Conservation (phyloP, 2,329 filamentous ascomycete genomes). For the Parasarocladium wereldwijsianum region DNA sequence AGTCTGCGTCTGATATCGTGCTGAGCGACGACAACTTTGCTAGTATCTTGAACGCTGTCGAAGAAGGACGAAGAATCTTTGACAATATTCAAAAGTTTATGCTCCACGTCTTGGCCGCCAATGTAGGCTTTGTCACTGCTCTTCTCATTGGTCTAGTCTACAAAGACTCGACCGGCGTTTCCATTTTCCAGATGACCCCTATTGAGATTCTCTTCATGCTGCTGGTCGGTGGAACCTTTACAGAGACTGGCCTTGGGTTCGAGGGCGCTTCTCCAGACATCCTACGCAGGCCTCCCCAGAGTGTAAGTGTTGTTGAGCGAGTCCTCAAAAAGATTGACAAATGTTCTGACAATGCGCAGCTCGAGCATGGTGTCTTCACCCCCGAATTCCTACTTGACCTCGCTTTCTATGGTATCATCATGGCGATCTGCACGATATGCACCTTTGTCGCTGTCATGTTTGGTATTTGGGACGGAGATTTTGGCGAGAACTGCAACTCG, state of each 20-base stretch:
- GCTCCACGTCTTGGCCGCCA: constrained; percentile 49
- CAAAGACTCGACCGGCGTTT: constrained; percentile 47
- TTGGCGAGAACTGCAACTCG: constrained; percentile 44
- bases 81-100: constrained; percentile 62
- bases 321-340: no score
- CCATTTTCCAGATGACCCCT: constrained; percentile 54
- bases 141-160: constrained; percentile 54
- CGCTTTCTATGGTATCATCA: constrained; percentile 47
- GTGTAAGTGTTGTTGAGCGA: constrained; percentile 23
- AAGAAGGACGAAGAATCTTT: constrained; percentile 53
- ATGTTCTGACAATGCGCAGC: constrained; percentile 9
- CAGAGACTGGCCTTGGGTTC: constrained; percentile 59
- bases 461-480: constrained; percentile 35
- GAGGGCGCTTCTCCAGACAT: constrained; percentile 54
- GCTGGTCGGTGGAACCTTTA: constrained; percentile 56
- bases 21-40: constrained; percentile 56
- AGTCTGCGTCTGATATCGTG: constrained; percentile 50
- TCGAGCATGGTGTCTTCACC: constrained; percentile 44
- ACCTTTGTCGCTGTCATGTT: constrained; percentile 45
- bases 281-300: constrained; percentile 49
- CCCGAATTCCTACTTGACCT: constrained; percentile 49
- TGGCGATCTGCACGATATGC: constrained; percentile 41
- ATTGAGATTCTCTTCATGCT: constrained; percentile 65
- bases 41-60: constrained; percentile 28
- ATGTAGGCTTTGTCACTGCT: constrained; percentile 51